A percentile compares a stretch with the other conserved stretches of the same genome.
phyloP scores from a whole-genome alignment of 2,329 filamentous ascomycete species.

The Epichloe aotearoae region DNA sequence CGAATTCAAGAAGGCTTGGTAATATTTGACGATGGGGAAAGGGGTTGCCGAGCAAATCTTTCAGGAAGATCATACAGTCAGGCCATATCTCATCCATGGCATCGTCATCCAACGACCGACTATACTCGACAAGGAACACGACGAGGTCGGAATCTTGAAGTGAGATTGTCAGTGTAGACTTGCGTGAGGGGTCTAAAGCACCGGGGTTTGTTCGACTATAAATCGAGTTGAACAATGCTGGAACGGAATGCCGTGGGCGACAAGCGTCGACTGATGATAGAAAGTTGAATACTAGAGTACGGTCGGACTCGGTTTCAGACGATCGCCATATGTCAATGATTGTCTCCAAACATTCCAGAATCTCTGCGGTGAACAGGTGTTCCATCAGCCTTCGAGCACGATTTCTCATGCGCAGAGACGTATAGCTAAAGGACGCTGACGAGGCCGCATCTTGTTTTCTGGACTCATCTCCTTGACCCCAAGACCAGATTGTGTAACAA shows the following conservation, averaged over 20 bases:
- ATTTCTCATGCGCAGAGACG: slow-evolving; percentile 81
- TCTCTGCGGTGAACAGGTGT: slow-evolving; percentile 84
- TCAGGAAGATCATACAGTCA: slow-evolving; percentile 82
- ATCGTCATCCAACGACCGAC: slow-evolving; percentile 83
- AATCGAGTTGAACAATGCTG: slow-evolving; percentile 88
- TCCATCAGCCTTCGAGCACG: slow-evolving; percentile 77
- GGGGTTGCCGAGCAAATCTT: slow-evolving; percentile 81
- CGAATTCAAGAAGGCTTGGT: slow-evolving; percentile 75
- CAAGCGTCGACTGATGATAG: slow-evolving; percentile 86
- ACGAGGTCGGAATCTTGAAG: slow-evolving; percentile 75
- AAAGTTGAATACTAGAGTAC: slow-evolving; percentile 64
- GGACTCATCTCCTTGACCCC: slow-evolving; percentile 57
- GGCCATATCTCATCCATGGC: slow-evolving; percentile 97
- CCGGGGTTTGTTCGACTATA: slow-evolving; percentile 84
- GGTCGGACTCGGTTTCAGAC: slow-evolving; percentile 31
- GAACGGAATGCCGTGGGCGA: slow-evolving; percentile 79
- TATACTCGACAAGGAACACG: slow-evolving; percentile 81
- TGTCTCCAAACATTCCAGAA: slow-evolving; percentile 85
- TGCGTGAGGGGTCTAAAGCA: slow-evolving; percentile 64
- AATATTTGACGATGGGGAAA: slow-evolving; percentile 89
- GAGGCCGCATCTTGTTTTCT: slow-evolving; percentile 50
- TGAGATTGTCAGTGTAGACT: slow-evolving; percentile 79
- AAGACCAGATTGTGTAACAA: slow-evolving; percentile 90
- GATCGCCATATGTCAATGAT: slow-evolving; percentile 72
- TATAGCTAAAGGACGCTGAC: slow-evolving; percentile 76